A percentile compares a stretch with the other conserved stretches of the same genome.
Evolutionary conservation across 129 eudicot genomes (phyloP).

Genomic region (Flaveria bidentis): DNA sequence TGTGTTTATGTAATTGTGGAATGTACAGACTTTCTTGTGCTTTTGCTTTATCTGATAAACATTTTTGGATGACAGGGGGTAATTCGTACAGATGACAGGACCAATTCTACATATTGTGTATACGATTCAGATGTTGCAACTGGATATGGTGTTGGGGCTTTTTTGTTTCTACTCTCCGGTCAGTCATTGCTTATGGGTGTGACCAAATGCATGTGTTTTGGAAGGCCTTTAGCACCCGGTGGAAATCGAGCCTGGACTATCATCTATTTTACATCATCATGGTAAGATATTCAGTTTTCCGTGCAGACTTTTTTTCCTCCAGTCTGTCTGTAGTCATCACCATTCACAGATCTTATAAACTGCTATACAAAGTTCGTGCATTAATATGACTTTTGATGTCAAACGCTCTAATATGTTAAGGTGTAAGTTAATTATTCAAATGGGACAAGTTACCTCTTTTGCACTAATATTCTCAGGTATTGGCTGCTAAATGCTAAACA

Average conservation of each 20-base stretch:
- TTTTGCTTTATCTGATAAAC: neutral
- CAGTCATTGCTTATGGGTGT: slow-evolving; percentile 92
- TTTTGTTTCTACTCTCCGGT: slow-evolving; percentile 87
- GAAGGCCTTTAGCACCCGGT: slow-evolving; percentile 90
- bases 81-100: slow-evolving; percentile 42
- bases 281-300: slow-evolving; percentile 39
- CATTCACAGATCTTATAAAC: neutral
- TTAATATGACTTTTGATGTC: neutral
- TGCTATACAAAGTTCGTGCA: neutral
- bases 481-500: too few relatives aligned
- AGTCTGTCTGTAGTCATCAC: neutral
- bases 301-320: neutral
- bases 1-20: neutral
- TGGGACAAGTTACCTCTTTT: neutral
- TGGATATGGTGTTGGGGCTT: slow-evolving; percentile 90
- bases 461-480: too few relatives aligned
- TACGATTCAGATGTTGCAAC: slow-evolving; percentile 93
- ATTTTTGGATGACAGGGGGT: slow-evolving; percentile 51
- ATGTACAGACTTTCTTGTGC: neutral
- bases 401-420: neutral
- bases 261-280: slow-evolving; percentile 75
- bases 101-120: slow-evolving; percentile 81
- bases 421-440: neutral
- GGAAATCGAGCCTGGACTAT: slow-evolving; percentile 92
- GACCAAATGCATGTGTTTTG: slow-evolving; percentile 96